Percentiles rank a stretch among this genome's conserved stretches.
Evolutionary conservation across 2,329 filamentous ascomycete genomes (phyloP).

Genomic region (Sarocladium strictum): DNA sequence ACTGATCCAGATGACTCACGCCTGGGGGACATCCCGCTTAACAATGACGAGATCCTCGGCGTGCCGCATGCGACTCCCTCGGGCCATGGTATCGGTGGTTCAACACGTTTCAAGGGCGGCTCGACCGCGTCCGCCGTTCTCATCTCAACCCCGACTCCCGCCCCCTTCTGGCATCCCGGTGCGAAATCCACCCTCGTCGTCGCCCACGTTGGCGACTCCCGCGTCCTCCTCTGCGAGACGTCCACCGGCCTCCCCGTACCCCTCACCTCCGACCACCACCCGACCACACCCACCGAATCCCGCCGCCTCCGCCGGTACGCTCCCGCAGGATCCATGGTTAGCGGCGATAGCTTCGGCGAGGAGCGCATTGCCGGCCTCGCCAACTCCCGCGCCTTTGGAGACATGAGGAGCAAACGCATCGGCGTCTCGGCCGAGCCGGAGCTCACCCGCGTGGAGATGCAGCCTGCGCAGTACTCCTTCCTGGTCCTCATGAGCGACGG

Average conservation of each 20-base stretch:
- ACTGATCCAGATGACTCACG: constrained; percentile 66
- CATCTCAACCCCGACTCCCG: constrained; percentile 85
- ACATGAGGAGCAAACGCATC: constrained; percentile 85
- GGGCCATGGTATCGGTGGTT: constrained; percentile 62
- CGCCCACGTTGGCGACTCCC: constrained; percentile 89
- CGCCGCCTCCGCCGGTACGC: constrained; percentile 80
- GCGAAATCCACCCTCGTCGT: constrained; percentile 78
- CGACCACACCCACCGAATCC: constrained; percentile 78
- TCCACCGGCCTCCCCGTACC: constrained; percentile 73
- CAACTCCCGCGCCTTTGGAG: constrained; percentile 90
- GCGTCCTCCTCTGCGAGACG: constrained; percentile 84
- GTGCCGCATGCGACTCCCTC: constrained; percentile 47
- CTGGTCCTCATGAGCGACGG: constrained; percentile 85
- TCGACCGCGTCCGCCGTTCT: constrained; percentile 87
- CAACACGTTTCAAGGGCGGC: constrained; percentile 80
- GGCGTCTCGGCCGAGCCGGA: constrained; percentile 94
- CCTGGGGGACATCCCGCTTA: constrained; percentile 69
- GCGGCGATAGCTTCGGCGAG: constrained; percentile 88
- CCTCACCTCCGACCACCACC: constrained; percentile 87
- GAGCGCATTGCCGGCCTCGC: constrained; percentile 90
- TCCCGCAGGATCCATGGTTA: constrained; percentile 69
- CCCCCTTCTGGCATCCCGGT: constrained; percentile 91
- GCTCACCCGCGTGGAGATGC: constrained; percentile 70
- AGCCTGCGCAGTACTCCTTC: constrained; percentile 82
- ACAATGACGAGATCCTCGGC: constrained; percentile 78